A percentile compares a stretch with the other conserved stretches of the same genome.
phyloP scores from a whole-genome alignment of 2,329 filamentous ascomycete genomes.

The Clarireedia paspali region DNA sequence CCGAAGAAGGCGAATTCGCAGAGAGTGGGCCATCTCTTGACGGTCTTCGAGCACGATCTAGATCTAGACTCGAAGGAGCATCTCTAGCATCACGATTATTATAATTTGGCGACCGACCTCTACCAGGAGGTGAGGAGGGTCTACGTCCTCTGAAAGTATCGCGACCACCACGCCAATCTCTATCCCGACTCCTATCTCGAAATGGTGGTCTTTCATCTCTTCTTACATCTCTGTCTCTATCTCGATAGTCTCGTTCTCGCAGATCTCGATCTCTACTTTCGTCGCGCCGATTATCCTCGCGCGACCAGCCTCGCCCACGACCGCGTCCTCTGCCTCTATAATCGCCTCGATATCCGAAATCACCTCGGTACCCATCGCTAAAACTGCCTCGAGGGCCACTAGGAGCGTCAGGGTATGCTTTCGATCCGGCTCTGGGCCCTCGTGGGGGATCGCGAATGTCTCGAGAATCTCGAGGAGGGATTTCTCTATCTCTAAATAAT shows the following conservation, averaged over 20 bases:
- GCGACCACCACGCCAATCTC: conserved; percentile 17
- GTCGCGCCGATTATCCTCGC: conserved; percentile 30
- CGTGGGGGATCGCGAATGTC: conserved; percentile 62
- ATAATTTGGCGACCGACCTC: conserved; percentile 60
- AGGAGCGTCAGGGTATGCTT: conserved; percentile 50
- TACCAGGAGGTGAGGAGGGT: conserved; percentile 52
- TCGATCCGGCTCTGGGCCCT: conserved; percentile 59
- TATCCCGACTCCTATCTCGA: conserved; percentile 14
- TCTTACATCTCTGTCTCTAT: conserved; percentile 25
- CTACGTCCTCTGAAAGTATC: conserved; percentile 46
- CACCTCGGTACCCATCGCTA: conserved; percentile 52
- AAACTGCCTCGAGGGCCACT: conserved; percentile 62
- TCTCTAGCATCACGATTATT: conserved; percentile 44
- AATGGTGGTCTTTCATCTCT: conserved; percentile 8
- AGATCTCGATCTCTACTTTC: conserved; percentile 50
- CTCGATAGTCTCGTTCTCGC: conserved; percentile 47
- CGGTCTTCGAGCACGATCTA: conserved; percentile 57
- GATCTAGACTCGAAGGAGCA: conserved; percentile 54
- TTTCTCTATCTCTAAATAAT: conserved; percentile 5
- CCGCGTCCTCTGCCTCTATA: conserved; percentile 40
- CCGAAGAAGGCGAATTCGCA: conserved; percentile 63
- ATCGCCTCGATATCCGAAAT: conserved; percentile 44
- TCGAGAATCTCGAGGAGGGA: conserved; percentile 14
- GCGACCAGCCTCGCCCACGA: conserved; percentile 23
- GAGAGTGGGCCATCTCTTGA: conserved; percentile 68